A percentile compares a stretch with the other conserved stretches of the same genome.
phyloP scores from a whole-genome alignment of 129 eudicot genomes.

The Artemisia tridentata region DNA sequence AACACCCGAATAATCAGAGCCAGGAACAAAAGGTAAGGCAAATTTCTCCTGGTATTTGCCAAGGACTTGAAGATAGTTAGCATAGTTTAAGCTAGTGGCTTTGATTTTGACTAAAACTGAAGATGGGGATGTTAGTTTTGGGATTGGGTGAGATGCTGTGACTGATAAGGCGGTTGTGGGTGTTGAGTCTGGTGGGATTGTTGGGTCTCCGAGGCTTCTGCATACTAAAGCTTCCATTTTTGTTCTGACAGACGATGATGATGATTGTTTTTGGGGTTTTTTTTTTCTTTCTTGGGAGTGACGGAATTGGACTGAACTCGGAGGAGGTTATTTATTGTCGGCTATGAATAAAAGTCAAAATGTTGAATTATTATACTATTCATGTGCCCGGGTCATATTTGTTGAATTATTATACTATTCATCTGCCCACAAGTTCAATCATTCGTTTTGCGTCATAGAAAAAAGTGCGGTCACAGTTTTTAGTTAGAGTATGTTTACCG shows the following conservation, averaged over 20 bases:
- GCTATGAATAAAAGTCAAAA: too few relatives aligned
- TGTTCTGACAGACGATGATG: background rate
- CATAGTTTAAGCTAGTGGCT: conserved; percentile 82
- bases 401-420: too few relatives aligned
- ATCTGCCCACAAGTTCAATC: too few relatives aligned
- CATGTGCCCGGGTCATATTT: too few relatives aligned
- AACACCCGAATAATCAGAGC: conserved; percentile 83
- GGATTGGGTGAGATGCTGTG: conserved; percentile 65
- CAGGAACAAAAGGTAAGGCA: conserved; percentile 70
- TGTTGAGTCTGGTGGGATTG: conserved; percentile 44
- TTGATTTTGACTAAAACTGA: conserved; percentile 58
- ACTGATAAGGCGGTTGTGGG: conserved; percentile 46
- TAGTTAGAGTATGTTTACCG: too few relatives aligned
- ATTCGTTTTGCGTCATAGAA: too few relatives aligned
- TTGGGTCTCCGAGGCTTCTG: conserved; percentile 88
- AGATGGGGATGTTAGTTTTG: conserved; percentile 55
- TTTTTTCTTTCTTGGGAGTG: background rate
- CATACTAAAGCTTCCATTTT: conserved; percentile 85
- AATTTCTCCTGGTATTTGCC: conserved; percentile 91
- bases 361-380: too few relatives aligned
- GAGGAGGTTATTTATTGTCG: too few relatives aligned
- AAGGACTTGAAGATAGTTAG: conserved; percentile 73
- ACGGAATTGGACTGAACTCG: background rate
- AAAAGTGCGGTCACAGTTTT: too few relatives aligned
- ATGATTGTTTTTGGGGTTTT: background rate